These are phyloP conservation scores for Stagonosporopsis cucurbitacearum DNA, from an alignment of 2,329 filamentous ascomycete genomes.

Conservation along the genomic window DNA sequence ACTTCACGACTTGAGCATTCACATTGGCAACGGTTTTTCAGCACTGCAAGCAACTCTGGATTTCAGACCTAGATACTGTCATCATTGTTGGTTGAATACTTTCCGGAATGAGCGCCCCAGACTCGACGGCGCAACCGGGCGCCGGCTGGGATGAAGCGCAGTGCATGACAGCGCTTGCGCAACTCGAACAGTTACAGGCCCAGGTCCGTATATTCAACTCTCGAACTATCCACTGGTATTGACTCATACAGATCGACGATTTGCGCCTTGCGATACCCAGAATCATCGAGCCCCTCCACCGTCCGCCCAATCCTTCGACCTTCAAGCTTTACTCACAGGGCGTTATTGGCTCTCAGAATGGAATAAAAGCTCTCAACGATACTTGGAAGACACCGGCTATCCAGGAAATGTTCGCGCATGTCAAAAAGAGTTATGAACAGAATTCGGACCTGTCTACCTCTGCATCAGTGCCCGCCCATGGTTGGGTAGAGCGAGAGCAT, in stretches of 20 bases:
- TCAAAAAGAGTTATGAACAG: constrained; percentile 44
- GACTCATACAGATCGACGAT: constrained; percentile 47
- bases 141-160: constrained; percentile 49
- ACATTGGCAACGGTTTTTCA: constrained; percentile 6
- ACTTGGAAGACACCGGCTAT: constrained; percentile 49
- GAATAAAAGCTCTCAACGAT: constrained; percentile 47
- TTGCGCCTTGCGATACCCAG: constrained; percentile 53
- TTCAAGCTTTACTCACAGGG: constrained; percentile 50
- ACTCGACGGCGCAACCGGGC: constrained; percentile 23
- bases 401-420: constrained; percentile 44
- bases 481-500: constrained; percentile 46
- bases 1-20: constrained; percentile 12
- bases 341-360: constrained; percentile 44
- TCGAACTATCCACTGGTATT: constrained; percentile 1
- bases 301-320: constrained; percentile 37
- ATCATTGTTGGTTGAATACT: background rate
- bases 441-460: constrained; percentile 49
- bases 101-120: constrained; percentile 25
- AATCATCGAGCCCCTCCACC: constrained; percentile 50
- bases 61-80: no score
- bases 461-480: constrained; percentile 44
- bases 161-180: constrained; percentile 52
- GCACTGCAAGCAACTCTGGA: background rate
- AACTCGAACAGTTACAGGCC: constrained; percentile 53
- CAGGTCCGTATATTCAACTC: constrained; percentile 40